Evolutionary conservation across 1,284 basidiomycete genomes (phyloP).

Genomic region (Cystobasidium pallidum): DNA sequence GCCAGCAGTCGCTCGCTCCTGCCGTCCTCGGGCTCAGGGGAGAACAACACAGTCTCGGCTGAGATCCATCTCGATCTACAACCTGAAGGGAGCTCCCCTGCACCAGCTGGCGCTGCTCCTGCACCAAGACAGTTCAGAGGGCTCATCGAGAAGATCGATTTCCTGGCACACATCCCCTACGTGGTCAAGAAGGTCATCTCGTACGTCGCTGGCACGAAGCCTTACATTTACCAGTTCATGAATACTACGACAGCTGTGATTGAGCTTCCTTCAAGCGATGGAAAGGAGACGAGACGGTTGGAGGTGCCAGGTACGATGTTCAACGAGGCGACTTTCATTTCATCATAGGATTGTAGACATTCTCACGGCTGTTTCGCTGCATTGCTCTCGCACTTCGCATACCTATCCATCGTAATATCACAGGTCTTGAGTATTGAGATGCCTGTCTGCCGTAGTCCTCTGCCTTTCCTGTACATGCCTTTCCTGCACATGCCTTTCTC

Average conservation of each 20-base stretch:
- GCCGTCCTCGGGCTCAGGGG: slow-evolving; percentile 53
- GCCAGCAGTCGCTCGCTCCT: slow-evolving; percentile 64
- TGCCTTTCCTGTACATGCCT: no score
- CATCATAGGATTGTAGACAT: neutral
- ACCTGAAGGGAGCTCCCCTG: slow-evolving; percentile 31
- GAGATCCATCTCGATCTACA: slow-evolving; percentile 47
- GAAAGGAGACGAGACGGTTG: slow-evolving; percentile 57
- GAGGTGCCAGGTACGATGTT: slow-evolving; percentile 72
- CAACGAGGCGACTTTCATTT: slow-evolving; percentile 87
- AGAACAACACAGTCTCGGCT: slow-evolving; percentile 43
- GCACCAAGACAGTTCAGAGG: slow-evolving; percentile 62
- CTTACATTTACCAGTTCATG: slow-evolving; percentile 91
- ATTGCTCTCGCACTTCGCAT: no score
- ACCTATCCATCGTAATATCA: neutral
- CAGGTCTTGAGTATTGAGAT: neutral
- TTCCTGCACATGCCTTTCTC: no score
- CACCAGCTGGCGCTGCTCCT: slow-evolving; percentile 54
- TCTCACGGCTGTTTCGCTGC: no score
- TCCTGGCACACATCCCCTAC: slow-evolving; percentile 92
- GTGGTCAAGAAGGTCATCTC: slow-evolving; percentile 85
- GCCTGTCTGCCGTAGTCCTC: no score
- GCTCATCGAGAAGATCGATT: slow-evolving; percentile 93
- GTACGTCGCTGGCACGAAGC: slow-evolving; percentile 88
- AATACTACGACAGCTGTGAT: slow-evolving; percentile 74
- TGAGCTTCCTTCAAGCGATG: slow-evolving; percentile 62